phyloP scores from a whole-genome alignment of 192 early-diverging fungal species.

The Phycomyces blakesleeanus region DNA sequence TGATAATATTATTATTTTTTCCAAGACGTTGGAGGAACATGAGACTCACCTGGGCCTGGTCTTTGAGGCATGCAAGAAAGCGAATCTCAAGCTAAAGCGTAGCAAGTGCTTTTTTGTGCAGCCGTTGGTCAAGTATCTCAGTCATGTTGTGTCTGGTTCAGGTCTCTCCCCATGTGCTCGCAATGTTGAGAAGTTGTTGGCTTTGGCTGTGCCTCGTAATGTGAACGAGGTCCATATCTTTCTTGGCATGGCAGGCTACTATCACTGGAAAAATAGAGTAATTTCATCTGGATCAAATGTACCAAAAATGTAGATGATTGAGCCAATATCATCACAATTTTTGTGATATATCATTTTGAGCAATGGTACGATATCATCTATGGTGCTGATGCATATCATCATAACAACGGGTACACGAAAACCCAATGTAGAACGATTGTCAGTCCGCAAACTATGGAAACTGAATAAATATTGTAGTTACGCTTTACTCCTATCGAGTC shows the following conservation, averaged over 20 bases:
- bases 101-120: neutral
- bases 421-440: too few relatives aligned
- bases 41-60: conserved; percentile 8
- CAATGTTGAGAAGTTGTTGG: neutral
- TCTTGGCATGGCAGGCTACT: conserved; percentile 34
- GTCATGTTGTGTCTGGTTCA: conserved; percentile 2
- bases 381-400: too few relatives aligned
- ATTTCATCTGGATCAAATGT: too few relatives aligned
- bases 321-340: too few relatives aligned
- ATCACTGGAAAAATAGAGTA: too few relatives aligned
- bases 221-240: conserved; percentile 22
- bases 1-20: conserved; percentile 37
- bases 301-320: too few relatives aligned
- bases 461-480: too few relatives aligned
- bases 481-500: too few relatives aligned
- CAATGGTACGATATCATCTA: too few relatives aligned
- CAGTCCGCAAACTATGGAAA: too few relatives aligned
- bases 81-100: neutral
- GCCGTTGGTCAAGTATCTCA: neutral
- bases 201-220: conserved; percentile 24
- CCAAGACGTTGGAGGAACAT: conserved; percentile 22
- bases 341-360: too few relatives aligned
- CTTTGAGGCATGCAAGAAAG: conserved; percentile 5
- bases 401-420: too few relatives aligned
- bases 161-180: neutral